Base-by-base conservation (phyloP, 805 yeast species). In the Schwanniomyces polymorphus region DNA sequence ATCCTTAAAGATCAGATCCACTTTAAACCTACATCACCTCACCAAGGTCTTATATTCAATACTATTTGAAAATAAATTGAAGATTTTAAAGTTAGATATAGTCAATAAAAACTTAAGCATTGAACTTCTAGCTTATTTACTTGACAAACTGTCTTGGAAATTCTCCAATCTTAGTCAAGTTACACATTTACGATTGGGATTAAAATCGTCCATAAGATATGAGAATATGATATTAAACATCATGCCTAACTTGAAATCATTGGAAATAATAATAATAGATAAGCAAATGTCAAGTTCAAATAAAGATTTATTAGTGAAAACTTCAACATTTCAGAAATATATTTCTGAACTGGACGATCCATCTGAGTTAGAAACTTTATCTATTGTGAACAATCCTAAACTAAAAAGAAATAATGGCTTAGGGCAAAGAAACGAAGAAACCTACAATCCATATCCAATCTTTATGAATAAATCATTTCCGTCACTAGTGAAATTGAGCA, bases 141-240 rank as follows among this genome's bases (percentile, higher is more conserved):
- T 72, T 21, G 57, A 59, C 27, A 64, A 63, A 44, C 43, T 41
- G 33, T 55, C 50, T 14, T 70, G 74, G 70, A 56, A 47, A 41
- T 46, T 56, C 27, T 52, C 50, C 38, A 60, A 58, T 29, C 59
- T 68, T 44, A 43, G 46, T 7, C 42, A 47, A 1, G 28, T 70
- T 5, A 49, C 48, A 27, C 41, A 47, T 7, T 49, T 72, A 11
- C 60, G 65, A 29, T 48, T 70, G 18, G 69, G 67, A 2, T 42
- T 65, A 3, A 60, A 63, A 37, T 56, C 71, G 7, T 53, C 63
- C 4, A 34, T 61, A 1, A 46, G 53, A 10, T 40, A 53, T 37
- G 61, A 56, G 16, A 43, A 50, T 11, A 12, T 58, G 11, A 33
- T 70, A 4, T 52, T 68, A n/a, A 48, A 53, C 16, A 27, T 61